phyloP scores from a whole-genome alignment of 805 yeast genomes.

The Starmerella apicola region DNA sequence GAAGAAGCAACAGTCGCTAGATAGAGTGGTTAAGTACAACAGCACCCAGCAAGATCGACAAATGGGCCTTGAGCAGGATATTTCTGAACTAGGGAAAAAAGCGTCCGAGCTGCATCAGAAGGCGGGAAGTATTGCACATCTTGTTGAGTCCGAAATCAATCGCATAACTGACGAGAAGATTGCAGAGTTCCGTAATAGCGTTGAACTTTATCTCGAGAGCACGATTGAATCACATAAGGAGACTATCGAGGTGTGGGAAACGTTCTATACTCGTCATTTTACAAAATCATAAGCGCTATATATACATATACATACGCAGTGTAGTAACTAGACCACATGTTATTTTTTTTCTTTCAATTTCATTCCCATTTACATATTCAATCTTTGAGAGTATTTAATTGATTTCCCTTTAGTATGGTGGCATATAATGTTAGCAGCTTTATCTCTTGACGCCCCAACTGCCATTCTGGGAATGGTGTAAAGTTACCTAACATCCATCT shows the following conservation, averaged over 20 bases:
- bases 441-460: too few relatives aligned
- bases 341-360: too few relatives aligned
- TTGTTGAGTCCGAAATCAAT: constrained; percentile 55
- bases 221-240: constrained; percentile 90
- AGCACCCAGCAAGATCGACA: constrained; percentile 53
- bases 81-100: constrained; percentile 41
- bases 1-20: constrained; percentile 37
- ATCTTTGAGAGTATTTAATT: too few relatives aligned
- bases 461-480: too few relatives aligned
- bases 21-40: constrained; percentile 35
- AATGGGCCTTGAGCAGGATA: constrained; percentile 45
- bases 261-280: constrained; percentile 39
- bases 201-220: constrained; percentile 82
- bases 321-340: too few relatives aligned
- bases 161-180: constrained; percentile 63
- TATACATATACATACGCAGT: too few relatives aligned
- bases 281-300: neutral
- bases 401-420: too few relatives aligned
- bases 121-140: constrained; percentile 51
- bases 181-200: constrained; percentile 73
- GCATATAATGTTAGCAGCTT: too few relatives aligned
- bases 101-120: constrained; percentile 42
- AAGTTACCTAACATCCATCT: too few relatives aligned
- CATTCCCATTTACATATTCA: too few relatives aligned
- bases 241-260: constrained; percentile 37